Conservation (phyloP, 1,139 yeast species). For the Diutina mesorugosa region DNA sequence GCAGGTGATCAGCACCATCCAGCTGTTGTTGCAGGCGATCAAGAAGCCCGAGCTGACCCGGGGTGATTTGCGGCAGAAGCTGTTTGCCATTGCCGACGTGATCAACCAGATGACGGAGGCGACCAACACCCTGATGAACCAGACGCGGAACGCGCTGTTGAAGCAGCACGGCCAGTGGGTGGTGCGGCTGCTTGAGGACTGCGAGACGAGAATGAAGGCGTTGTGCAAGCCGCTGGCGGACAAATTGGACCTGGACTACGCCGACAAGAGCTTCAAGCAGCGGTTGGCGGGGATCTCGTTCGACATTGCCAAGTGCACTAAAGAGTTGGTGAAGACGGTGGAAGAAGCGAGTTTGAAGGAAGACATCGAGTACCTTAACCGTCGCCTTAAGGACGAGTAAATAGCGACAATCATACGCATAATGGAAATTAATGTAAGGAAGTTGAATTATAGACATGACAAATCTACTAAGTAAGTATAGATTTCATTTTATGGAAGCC, state of each 20-base stretch:
- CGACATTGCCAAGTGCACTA: constrained; percentile 92
- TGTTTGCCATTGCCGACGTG: constrained; percentile 61
- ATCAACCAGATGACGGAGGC: constrained; percentile 86
- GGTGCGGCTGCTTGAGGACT: constrained; percentile 73
- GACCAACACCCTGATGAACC: constrained; percentile 79
- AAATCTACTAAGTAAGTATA: too few species aligned
- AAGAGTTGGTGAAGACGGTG: constrained; percentile 88
- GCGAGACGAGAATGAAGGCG: constrained; percentile 65
- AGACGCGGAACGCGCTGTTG: constrained; percentile 68
- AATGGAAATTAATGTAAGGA: too few species aligned
- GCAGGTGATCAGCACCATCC: constrained; percentile 83
- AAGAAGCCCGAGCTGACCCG: constrained; percentile 67
- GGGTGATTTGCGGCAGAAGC: constrained; percentile 60
- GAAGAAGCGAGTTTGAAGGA: constrained; percentile 87
- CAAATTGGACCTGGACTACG: constrained; percentile 49
- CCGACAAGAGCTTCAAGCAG: constrained; percentile 84
- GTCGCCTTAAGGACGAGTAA: constrained; percentile 21
- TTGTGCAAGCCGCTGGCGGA: constrained; percentile 39
- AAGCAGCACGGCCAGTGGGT: constrained; percentile 91
- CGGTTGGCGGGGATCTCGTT: constrained; percentile 91
- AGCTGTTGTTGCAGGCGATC: constrained; percentile 62
- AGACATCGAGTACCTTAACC: constrained; percentile 47
- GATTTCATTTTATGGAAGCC: too few species aligned
- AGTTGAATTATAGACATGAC: too few species aligned
- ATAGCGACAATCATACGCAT: neutral